A percentile compares a stretch with the other conserved stretches of the same genome.
Conservation (phyloP, 257 asterid genomes). For the Primulina huaijiensis region DNA sequence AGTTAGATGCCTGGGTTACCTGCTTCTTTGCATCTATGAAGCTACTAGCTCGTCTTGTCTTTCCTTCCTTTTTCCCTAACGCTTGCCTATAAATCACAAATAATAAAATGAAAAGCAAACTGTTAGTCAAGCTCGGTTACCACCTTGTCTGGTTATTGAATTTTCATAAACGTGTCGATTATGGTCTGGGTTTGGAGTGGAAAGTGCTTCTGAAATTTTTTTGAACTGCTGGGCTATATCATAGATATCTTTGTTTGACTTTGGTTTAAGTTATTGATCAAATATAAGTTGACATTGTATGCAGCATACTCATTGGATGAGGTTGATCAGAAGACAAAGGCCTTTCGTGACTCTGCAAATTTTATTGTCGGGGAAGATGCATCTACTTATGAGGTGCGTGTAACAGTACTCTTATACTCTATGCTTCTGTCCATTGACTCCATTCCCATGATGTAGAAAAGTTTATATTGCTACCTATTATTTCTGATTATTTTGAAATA, state of each 20-base stretch:
- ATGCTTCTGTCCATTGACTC: constrained; percentile 7
- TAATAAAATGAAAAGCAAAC: neutral
- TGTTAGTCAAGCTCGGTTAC: neutral
- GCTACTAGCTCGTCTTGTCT: neutral
- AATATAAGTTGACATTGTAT: constrained; percentile 20
- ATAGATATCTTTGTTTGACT: neutral
- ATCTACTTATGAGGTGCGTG: constrained; percentile 59
- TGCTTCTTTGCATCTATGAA: neutral
- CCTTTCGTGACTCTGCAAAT: constrained; percentile 51
- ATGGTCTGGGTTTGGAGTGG: constrained; percentile 18
- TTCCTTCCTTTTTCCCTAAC: neutral
- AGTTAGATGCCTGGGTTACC: neutral
- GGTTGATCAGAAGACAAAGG: constrained; percentile 58
- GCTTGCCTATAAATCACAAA: neutral
- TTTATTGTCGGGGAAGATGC: constrained; percentile 49
- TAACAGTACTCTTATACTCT: constrained; percentile 25
- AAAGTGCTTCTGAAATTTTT: neutral
- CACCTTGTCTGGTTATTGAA: constrained; percentile 8
- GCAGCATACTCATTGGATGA: constrained; percentile 77
- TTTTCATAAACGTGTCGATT: constrained; percentile 2
- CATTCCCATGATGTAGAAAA: constrained; percentile 17
- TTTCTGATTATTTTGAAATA: constrained; percentile 1
- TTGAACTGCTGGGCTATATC: neutral
- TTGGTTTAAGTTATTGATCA: constrained; percentile 1
- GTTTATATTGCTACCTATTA: constrained; percentile 5